phyloP scores from a whole-genome alignment of 768 basidiomycete genomes.

The Suillus discolor region DNA sequence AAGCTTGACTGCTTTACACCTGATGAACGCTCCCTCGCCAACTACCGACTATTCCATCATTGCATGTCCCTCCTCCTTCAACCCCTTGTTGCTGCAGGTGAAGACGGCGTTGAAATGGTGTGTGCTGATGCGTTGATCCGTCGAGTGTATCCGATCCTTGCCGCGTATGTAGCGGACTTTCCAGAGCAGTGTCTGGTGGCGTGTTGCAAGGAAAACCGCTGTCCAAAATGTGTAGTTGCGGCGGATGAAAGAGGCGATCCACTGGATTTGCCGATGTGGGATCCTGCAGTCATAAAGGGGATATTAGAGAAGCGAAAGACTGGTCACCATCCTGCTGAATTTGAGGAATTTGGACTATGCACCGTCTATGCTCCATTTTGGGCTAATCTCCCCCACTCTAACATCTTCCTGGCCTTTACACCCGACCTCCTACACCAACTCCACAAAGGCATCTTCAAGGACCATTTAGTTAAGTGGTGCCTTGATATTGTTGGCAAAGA shows the following conservation, averaged over 20 bases:
- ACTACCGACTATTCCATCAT: slow-evolving; percentile 25
- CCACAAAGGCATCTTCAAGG: slow-evolving; percentile 49
- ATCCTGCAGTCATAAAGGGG: not conserved
- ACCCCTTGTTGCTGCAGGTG: slow-evolving; percentile 9
- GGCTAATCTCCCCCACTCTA: slow-evolving; percentile 37
- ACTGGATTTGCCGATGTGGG: not conserved
- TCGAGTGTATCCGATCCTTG: slow-evolving; percentile 23
- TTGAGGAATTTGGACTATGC: slow-evolving; percentile 3
- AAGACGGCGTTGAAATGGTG: not conserved
- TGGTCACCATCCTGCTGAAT: slow-evolving; percentile 9
- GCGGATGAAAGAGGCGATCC: slow-evolving; percentile 8
- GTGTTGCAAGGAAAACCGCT: slow-evolving; percentile 15
- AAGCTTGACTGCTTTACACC: slow-evolving; percentile 11
- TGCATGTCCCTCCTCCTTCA: slow-evolving; percentile 21
- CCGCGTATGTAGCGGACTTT: slow-evolving; percentile 27
- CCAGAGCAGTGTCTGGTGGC: slow-evolving; percentile 23
- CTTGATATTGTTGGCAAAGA: slow-evolving; percentile 13
- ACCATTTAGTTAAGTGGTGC: slow-evolving; percentile 44
- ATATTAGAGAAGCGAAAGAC: slow-evolving; percentile 5
- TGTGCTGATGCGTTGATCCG: slow-evolving; percentile 19
- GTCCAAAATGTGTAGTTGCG: slow-evolving; percentile 10
- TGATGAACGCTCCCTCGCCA: slow-evolving; percentile 8
- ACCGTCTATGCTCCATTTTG: slow-evolving; percentile 39
- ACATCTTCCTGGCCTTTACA: slow-evolving; percentile 43
- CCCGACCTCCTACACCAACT: slow-evolving; percentile 50